Base-by-base conservation (phyloP, 768 basidiomycete species). In the Collybia nuda region DNA sequence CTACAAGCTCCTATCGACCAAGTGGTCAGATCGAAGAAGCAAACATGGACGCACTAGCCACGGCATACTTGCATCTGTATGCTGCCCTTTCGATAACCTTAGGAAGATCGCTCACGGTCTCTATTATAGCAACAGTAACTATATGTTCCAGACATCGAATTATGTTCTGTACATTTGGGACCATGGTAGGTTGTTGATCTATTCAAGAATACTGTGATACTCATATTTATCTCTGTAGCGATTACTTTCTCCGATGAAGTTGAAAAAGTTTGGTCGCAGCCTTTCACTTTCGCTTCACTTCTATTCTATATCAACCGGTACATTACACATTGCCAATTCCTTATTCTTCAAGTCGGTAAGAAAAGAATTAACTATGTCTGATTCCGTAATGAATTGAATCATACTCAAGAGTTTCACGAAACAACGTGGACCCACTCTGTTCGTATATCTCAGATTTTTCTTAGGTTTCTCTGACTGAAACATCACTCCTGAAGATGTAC, bases 191-290 rank as follows among this genome's bases (percentile, higher is more conserved):
- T 28, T 5, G 11, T 28, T 5, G 11, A 5, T 28, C 5, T 28
- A 11, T 28, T 28, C 11, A 5, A 5, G 6, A 5, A 28, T 28
- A 28, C 11, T 11, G 11, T 11, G 28, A 28, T 11, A 28, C 28
- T 28, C 5, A 28, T 5, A 28, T 28, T 5, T 5, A 11, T 28
- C 11, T 28, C 11, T 11, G 28, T 28, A 53, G 52, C 26, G 15
- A 14, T 53, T 15, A 53, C 52, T 6, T 43, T 53, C 7, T 40
- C 40, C 2, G 11, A 18, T 28, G 37, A 65, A 64, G 60, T 66
- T 37, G 62, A 65, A 15, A 52, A 63, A 5, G 59, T 68, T 5
- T 68, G 67, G 67, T 59, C 56, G 28, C 55, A 44, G 32, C 60
- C 48, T 37, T 19, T 65, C 6, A 62, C 61, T 8, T 57, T 56